A percentile compares a stretch with the other conserved stretches of the same genome.
Conservation (phyloP, 2,329 filamentous ascomycete genomes). For the Graphium sp. region DNA sequence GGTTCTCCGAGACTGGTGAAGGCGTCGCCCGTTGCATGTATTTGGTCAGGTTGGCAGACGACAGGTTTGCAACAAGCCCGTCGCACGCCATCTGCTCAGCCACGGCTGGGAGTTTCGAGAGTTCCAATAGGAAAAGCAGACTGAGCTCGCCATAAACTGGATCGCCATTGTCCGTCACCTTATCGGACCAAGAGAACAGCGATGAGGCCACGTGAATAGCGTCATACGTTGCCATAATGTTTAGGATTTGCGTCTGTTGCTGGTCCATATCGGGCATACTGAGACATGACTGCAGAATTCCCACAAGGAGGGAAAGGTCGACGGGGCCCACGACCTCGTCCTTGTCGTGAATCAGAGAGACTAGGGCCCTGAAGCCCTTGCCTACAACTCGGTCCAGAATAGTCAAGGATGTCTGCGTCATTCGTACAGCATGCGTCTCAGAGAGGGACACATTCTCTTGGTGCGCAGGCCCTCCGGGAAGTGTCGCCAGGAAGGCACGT, state of each 20-base stretch:
- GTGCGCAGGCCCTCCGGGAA: no score
- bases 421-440: no score
- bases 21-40: constrained; percentile 57
- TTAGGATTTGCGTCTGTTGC: constrained; percentile 52
- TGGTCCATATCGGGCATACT: constrained; percentile 61
- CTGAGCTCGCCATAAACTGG: constrained; percentile 90
- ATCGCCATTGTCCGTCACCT: constrained; percentile 59
- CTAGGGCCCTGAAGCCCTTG: constrained; percentile 66
- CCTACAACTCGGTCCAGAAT: constrained; percentile 67
- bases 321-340: constrained; percentile 45
- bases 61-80: constrained; percentile 62
- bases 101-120: constrained; percentile 64
- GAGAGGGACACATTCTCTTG: no score
- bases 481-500: constrained; percentile 40
- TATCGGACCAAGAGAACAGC: constrained; percentile 87
- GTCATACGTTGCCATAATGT: constrained; percentile 53
- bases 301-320: constrained; percentile 76
- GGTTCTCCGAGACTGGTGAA: constrained; percentile 61
- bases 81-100: constrained; percentile 86
- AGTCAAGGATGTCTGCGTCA: constrained; percentile 51
- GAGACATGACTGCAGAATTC: constrained; percentile 71
- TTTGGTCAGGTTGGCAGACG: constrained; percentile 62
- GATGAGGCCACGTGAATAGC: constrained; percentile 68
- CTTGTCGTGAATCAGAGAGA: constrained; percentile 65
- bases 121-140: constrained; percentile 71